Conservation (phyloP, 2,329 filamentous ascomycete genomes). For the Neonectria hederae region DNA sequence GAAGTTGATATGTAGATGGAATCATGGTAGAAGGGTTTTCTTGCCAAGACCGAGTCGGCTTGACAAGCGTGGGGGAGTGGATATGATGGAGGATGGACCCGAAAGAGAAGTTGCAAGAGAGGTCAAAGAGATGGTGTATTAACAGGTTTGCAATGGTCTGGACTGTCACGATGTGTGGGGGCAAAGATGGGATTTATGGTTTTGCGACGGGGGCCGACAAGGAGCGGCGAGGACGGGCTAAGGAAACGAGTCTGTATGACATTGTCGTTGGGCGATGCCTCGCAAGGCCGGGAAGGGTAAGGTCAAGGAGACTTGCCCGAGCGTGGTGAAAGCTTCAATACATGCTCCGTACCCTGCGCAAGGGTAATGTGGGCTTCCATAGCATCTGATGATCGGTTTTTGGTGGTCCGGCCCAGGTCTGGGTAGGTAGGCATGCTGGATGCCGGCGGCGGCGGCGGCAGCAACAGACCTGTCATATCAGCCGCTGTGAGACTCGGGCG, state of each 20-base stretch:
- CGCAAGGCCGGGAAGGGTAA: constrained; percentile 32
- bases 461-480: constrained; percentile 50
- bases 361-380: constrained; percentile 36
- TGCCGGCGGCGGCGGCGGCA: constrained; percentile 32
- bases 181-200: constrained; percentile 47
- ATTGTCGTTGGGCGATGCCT: constrained; percentile 30
- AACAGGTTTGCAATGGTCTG: constrained; percentile 23
- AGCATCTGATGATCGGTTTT: constrained; percentile 40
- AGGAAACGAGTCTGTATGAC: constrained; percentile 26
- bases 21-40: constrained; percentile 22
- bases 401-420: constrained; percentile 39
- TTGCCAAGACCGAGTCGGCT: not conserved
- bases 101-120: constrained; percentile 16
- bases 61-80: constrained; percentile 7
- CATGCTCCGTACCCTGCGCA: constrained; percentile 29
- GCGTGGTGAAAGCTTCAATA: constrained; percentile 31
- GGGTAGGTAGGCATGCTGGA: constrained; percentile 32
- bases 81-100: constrained; percentile 2
- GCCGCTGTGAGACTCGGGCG: constrained; percentile 43
- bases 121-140: constrained; percentile 28
- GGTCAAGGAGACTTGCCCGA: constrained; percentile 33
- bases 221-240: constrained; percentile 5
- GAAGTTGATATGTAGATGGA: constrained; percentile 15
- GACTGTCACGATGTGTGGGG: constrained; percentile 38
- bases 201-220: constrained; percentile 30